These are phyloP conservation scores for Clavispora vitiphila DNA, from an alignment of 805 yeast genomes.

Conservation along the genomic window DNA sequence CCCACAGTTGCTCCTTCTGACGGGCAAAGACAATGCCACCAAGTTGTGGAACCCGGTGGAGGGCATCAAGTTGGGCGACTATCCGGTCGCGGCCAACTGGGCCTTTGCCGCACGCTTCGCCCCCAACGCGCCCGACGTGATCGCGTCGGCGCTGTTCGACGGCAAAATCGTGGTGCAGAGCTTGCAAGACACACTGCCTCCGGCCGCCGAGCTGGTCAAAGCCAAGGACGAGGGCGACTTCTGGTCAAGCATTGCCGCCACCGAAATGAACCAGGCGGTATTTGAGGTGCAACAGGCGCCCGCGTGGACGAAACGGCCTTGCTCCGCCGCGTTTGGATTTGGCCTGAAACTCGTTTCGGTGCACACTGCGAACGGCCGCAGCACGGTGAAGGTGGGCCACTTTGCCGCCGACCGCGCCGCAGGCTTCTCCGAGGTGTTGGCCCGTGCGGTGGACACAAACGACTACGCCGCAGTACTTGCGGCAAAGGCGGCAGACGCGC, in stretches of 20 bases:
- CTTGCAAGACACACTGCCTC: slow-evolving; percentile 77
- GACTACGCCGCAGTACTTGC: slow-evolving; percentile 54
- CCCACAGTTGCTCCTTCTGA: slow-evolving; percentile 70
- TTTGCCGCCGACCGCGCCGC: slow-evolving; percentile 34
- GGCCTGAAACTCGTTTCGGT: slow-evolving; percentile 82
- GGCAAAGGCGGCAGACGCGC: slow-evolving; percentile 27
- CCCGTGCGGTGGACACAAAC: slow-evolving; percentile 51
- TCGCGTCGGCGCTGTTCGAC: slow-evolving; percentile 86
- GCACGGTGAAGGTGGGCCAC: slow-evolving; percentile 41
- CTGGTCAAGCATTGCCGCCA: slow-evolving; percentile 72
- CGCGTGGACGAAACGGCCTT: slow-evolving; percentile 73
- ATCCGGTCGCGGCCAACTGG: slow-evolving; percentile 93
- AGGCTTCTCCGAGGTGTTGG: slow-evolving; percentile 26
- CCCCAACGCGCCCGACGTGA: slow-evolving; percentile 80
- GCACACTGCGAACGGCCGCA: slow-evolving; percentile 33
- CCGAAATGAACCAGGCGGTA: slow-evolving; percentile 69
- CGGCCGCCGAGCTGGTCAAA: slow-evolving; percentile 40
- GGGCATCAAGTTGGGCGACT: slow-evolving; percentile 73
- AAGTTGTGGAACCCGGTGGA: slow-evolving; percentile 84
- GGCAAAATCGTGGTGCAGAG: slow-evolving; percentile 79
- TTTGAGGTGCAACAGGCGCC: slow-evolving; percentile 80
- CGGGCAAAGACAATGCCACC: slow-evolving; percentile 88
- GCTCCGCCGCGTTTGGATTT: slow-evolving; percentile 80
- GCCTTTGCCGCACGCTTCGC: slow-evolving; percentile 85
- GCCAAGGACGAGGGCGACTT: slow-evolving; percentile 65